A percentile compares a stretch with the other conserved stretches of the same genome.
These are phyloP conservation scores for Leccinum variabile DNA, from an alignment of 1,284 basidiomycete genomes.

Conservation along the genomic window DNA sequence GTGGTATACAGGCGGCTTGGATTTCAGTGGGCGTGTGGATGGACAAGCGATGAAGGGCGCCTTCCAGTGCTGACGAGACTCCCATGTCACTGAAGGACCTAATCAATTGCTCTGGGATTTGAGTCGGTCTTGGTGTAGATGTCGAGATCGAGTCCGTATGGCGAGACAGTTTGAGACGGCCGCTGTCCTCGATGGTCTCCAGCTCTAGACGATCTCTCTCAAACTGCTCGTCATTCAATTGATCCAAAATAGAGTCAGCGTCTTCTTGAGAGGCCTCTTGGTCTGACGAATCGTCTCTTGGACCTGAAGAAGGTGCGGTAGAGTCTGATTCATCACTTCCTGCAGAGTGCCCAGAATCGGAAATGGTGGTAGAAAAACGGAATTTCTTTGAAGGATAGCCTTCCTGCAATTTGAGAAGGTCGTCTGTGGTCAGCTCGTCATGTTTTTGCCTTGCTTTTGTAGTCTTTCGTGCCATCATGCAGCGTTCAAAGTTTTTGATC, in stretches of 20 bases:
- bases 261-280: slow-evolving; percentile 5
- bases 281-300: slow-evolving; percentile 11
- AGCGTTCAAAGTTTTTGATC: neutral
- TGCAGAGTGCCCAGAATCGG: neutral
- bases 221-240: slow-evolving; percentile 1
- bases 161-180: slow-evolving; percentile 18
- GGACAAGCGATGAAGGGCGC: slow-evolving; percentile 78
- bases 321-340: slow-evolving; percentile 5
- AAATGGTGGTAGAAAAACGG: slow-evolving; percentile 7
- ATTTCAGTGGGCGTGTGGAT: slow-evolving; percentile 88
- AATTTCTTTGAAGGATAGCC: slow-evolving; percentile 25
- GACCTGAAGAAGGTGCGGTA: slow-evolving; percentile 3
- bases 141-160: neutral
- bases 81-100: slow-evolving; percentile 71
- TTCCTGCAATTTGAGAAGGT: slow-evolving; percentile 35
- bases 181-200: slow-evolving; percentile 13
- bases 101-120: neutral
- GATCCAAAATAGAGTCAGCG: neutral
- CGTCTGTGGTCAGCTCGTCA: slow-evolving; percentile 35
- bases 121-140: neutral
- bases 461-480: neutral
- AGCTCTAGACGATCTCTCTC: neutral
- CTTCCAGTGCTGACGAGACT: slow-evolving; percentile 69
- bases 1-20: slow-evolving; percentile 88
- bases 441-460: slow-evolving; percentile 32